Evolutionary conservation across 2,329 filamentous ascomycete species (phyloP).

Genomic region (Ascochyta fabae): DNA sequence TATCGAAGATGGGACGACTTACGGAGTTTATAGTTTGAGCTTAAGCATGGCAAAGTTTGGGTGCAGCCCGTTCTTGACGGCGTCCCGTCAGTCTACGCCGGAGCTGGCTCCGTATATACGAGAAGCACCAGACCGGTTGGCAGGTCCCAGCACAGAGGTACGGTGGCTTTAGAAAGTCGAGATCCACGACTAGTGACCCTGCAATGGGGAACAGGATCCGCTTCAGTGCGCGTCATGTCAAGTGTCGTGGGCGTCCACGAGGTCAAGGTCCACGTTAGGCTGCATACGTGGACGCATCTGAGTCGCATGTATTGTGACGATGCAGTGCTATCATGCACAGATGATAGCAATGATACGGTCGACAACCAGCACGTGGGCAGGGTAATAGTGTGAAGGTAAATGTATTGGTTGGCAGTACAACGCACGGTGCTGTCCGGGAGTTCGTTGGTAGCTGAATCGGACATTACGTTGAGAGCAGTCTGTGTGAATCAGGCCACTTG

Average conservation of each 20-base stretch:
- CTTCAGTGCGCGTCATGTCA: slow-evolving; percentile 7
- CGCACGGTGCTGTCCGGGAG: not conserved
- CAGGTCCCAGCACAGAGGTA: slow-evolving; percentile 20
- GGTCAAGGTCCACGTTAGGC: slow-evolving; percentile 2
- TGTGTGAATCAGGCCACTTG: not conserved
- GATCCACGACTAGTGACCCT: slow-evolving; percentile 13
- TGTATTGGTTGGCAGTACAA: not conserved
- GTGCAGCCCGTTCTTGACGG: slow-evolving; percentile 6
- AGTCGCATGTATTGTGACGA: not conserved
- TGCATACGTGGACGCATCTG: slow-evolving; percentile 8
- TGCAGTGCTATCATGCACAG: not conserved
- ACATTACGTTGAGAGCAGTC: not conserved
- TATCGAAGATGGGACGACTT: not conserved
- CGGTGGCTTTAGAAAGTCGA: slow-evolving; percentile 12
- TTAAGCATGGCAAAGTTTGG: slow-evolving; percentile 4
- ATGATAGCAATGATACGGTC: not conserved
- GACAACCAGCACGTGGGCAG: not conserved
- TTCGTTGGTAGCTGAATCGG: slow-evolving; percentile 1
- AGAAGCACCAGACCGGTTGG: slow-evolving; percentile 16
- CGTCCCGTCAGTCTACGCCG: slow-evolving; percentile 23
- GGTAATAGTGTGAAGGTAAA: not conserved
- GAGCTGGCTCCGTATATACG: slow-evolving; percentile 25
- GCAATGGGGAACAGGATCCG: slow-evolving; percentile 8
- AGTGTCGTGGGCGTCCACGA: slow-evolving; percentile 7
- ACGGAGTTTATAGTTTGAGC: slow-evolving; percentile 10